Base-by-base conservation (phyloP, 805 yeast genomes). In the Ogataea neopini region DNA sequence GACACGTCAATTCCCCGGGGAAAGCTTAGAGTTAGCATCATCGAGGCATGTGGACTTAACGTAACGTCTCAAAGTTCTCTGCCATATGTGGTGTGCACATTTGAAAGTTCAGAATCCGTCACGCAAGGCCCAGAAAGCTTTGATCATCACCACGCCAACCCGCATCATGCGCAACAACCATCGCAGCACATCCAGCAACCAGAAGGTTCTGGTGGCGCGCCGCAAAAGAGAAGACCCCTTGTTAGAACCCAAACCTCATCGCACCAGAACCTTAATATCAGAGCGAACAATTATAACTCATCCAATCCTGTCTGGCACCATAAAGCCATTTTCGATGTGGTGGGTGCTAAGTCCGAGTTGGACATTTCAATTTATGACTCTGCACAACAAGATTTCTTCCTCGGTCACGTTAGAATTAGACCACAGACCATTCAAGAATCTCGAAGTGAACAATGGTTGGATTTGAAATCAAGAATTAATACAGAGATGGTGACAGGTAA, bases 361-460 rank as follows among this genome's bases (percentile, higher is more conserved):
- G 96, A 89, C 60, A 81, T 94, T 44, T 86, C 94, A n/a, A 83
- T 94, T 26, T 94, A 92, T 69, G 99, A 92, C 66, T 83, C 90
- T 6, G 81, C 82, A 23, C 76, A 79, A 56, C 86, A 86, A 61
- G 97, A 92, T 62, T 77, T 82, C 43, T 92, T 91, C 58, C 71
- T 92, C 59, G 99, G 99, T 22, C 94, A 87, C 60, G 84, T 86
- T 14, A 74, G 88, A 56, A 72, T 89, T 44, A 75, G 73, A 42
- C 97, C 96, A 22, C 75, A 79, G 49, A 68, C 77, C n/a, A 67
- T 67, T 20, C 68, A 71, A 42, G 73, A 74, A 43, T 64, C 71
- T 23, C 61, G 67, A 14, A 71, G 75, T 44, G 84, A 84, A 51
- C 76, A 77, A 56, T 94, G 98, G 97, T 73, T 83, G 54, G 75